A percentile compares a stretch with the other conserved stretches of the same genome.
phyloP scores from a whole-genome alignment of 2,329 filamentous ascomycete species.

The Elsinoe ampelina region DNA sequence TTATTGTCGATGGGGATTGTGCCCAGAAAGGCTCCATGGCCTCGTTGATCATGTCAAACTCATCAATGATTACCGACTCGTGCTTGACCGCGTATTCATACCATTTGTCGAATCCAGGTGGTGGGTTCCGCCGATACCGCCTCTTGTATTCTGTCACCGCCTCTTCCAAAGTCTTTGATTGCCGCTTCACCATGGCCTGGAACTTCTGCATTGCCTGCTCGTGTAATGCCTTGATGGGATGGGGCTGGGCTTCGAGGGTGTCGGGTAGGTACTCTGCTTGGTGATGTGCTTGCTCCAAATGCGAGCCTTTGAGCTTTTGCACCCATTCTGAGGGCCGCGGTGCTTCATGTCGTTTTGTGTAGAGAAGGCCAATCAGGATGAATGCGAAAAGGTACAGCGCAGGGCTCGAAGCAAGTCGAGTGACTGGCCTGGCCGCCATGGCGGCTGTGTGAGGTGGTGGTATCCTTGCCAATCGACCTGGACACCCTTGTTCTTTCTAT shows the following conservation, averaged over 20 bases:
- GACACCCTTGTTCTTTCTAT: background rate
- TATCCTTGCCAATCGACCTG: background rate
- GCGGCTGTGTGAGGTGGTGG: background rate
- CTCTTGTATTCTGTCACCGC: slow-evolving; percentile 44
- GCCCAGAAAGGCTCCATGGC: slow-evolving; percentile 49
- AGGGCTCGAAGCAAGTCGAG: background rate
- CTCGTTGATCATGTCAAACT: slow-evolving; percentile 51
- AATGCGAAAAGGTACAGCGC: slow-evolving; percentile 1
- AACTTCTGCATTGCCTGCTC: slow-evolving; percentile 1
- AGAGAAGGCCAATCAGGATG: background rate
- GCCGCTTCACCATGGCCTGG: slow-evolving; percentile 1
- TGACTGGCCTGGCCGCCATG: background rate
- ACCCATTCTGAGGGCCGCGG: background rate
- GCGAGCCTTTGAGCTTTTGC: background rate
- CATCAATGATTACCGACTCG: slow-evolving; percentile 47
- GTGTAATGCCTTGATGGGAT: slow-evolving; percentile 8
- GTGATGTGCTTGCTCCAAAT: background rate
- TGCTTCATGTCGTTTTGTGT: background rate
- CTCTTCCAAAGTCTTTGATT: slow-evolving; percentile 21
- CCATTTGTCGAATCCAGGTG: slow-evolving; percentile 53
- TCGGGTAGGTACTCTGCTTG: background rate
- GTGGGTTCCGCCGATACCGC: slow-evolving; percentile 46
- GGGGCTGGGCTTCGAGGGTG: background rate
- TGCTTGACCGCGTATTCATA: slow-evolving; percentile 46
- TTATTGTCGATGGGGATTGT: slow-evolving; percentile 41